Evolutionary conservation across 2,329 filamentous ascomycete species (phyloP), one percentile per base, ranked within the genome.

Genomic region (Aspergillus candidus): DNA sequence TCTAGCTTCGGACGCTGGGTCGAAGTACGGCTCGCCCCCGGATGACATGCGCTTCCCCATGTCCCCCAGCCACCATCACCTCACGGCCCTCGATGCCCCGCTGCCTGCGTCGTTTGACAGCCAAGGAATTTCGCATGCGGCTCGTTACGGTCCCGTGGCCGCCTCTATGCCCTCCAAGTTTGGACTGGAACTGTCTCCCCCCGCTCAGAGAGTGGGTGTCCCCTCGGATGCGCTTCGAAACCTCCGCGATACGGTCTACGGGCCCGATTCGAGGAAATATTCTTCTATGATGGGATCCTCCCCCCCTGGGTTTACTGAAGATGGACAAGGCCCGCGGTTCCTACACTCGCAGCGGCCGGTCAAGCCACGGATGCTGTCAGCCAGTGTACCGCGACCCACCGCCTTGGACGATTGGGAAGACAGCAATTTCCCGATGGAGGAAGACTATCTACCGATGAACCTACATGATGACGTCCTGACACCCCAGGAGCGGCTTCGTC

Each of bases 21-120:
- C 78, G 12, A 77, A 76, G 51, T 95, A 90, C 63, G 91, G 90
- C 52, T 96, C 91, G 11, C 90, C 91, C 7, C 80, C 84, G 40
- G 87, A 89, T 55, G 79, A 84, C 43, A 78, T 84, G 47, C 81
- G 86, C n/a, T 75, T 90, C 32, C 86, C 86, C 17, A 78, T 93
- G 41, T 94, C 90, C 11, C 88, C 90, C 0, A 78, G 80, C 41
- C 75, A 76, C 40, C 76, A 75, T 55, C 80, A 80, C 41, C 83
- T 95, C n/a, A 93, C 87, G n/a, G 87, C 94, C 11, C 78, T 96
- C 50, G 91, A 97, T 69, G 93, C 89, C 2, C 89, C 88, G 12
- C 78, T 97, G 7, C 93, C 93, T 1, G 88, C 90, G 7, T 97
- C 91, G 0, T 96, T 97, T 64, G 93, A 97, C 67, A 94, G 89